These are phyloP conservation scores for Fusarium luffae DNA, from an alignment of 2,329 filamentous ascomycete species.

Conservation along the genomic window DNA sequence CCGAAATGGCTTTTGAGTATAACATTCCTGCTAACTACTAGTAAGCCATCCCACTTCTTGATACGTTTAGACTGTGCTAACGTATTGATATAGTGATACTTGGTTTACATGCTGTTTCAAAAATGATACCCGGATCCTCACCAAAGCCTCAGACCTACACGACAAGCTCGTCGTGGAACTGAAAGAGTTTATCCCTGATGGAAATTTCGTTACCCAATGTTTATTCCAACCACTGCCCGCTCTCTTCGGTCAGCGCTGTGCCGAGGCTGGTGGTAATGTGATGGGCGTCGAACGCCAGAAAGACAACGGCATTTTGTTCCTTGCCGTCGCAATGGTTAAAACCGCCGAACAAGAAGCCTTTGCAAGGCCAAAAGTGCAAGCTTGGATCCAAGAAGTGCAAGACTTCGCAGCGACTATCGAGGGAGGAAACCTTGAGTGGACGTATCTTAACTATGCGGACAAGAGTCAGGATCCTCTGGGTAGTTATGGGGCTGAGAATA, in stretches of 20 bases:
- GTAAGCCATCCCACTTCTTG: neutral
- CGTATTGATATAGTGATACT: neutral
- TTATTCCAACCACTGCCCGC: constrained; percentile 24
- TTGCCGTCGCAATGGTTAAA: constrained; percentile 16
- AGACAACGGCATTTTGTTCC: constrained; percentile 21
- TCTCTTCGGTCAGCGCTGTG: constrained; percentile 22
- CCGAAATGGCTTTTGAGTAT: constrained; percentile 34
- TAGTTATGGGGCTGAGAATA: constrained; percentile 40
- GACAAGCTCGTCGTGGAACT: constrained; percentile 23
- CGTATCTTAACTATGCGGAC: constrained; percentile 39
- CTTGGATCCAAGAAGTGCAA: constrained; percentile 15
- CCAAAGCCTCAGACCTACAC: constrained; percentile 26
- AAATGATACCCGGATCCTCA: constrained; percentile 25
- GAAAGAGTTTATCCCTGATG: constrained; percentile 22
- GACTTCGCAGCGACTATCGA: constrained; percentile 29
- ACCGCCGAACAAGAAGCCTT: constrained; percentile 25
- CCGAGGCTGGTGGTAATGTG: constrained; percentile 28
- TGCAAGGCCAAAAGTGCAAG: constrained; percentile 7
- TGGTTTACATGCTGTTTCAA: constrained; percentile 35
- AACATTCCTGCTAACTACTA: constrained; percentile 29
- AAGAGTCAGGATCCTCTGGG: constrained; percentile 33
- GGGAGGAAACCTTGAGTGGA: constrained; percentile 29
- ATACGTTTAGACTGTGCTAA: neutral
- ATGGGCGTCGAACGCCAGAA: constrained; percentile 31
- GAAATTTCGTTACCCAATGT: constrained; percentile 29